Evolutionary conservation across 2,329 filamentous ascomycete genomes (phyloP).

Genomic region (Gremmenia infestans): DNA sequence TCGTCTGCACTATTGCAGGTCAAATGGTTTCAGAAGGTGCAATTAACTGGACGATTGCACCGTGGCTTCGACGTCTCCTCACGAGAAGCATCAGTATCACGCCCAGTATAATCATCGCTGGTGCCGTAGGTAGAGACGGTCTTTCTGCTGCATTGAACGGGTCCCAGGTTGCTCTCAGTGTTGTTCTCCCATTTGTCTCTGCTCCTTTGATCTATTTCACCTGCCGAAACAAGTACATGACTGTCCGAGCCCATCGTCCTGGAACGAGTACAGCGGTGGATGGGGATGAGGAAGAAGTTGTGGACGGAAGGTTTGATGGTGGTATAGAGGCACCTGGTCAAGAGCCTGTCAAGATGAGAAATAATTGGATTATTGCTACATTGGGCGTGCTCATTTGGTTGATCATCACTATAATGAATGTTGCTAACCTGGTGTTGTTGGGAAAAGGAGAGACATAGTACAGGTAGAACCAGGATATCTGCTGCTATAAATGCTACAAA

Average conservation of each 20-base stretch:
- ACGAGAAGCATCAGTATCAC: slow-evolving; percentile 77
- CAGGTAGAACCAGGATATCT: neutral
- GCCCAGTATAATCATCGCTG: slow-evolving; percentile 79
- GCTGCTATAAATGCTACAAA: neutral
- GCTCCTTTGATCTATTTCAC: slow-evolving; percentile 85
- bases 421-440: slow-evolving; percentile 67
- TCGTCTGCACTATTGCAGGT: slow-evolving; percentile 83
- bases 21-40: slow-evolving; percentile 88
- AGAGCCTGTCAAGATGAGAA: slow-evolving; percentile 54
- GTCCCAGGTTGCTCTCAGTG: slow-evolving; percentile 71
- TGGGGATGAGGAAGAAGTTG: slow-evolving; percentile 26
- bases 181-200: slow-evolving; percentile 77
- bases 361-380: slow-evolving; percentile 58
- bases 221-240: slow-evolving; percentile 75
- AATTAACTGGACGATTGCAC: slow-evolving; percentile 65
- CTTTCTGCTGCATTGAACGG: slow-evolving; percentile 68
- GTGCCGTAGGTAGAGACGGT: slow-evolving; percentile 65
- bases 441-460: slow-evolving; percentile 34
- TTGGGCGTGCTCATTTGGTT: slow-evolving; percentile 64
- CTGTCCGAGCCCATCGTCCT: slow-evolving; percentile 26
- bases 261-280: neutral
- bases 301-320: slow-evolving; percentile 14
- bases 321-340: neutral
- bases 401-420: slow-evolving; percentile 71
- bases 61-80: slow-evolving; percentile 73